Conservation (phyloP, 345 rosid species). For the Eucalyptus microcorys region DNA sequence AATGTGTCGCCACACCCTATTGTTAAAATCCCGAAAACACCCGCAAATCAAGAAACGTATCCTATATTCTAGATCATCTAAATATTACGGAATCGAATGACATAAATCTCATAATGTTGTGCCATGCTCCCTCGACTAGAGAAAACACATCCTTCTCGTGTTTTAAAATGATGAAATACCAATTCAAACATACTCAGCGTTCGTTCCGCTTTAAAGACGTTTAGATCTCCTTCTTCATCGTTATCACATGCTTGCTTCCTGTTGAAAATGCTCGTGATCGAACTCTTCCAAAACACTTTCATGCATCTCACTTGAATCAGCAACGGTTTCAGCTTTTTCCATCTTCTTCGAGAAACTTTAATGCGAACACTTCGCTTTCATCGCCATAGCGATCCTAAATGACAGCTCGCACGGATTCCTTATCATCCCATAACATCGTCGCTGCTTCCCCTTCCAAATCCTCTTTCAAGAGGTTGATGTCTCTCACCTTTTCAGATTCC, state of each 20-base stretch:
- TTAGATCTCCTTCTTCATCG: neutral
- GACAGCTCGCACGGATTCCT: neutral
- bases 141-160: neutral
- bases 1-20: neutral
- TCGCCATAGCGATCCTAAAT: neutral
- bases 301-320: neutral
- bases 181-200: neutral
- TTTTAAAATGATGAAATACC: neutral
- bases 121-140: neutral
- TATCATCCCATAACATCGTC: neutral
- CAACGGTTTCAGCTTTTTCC: neutral
- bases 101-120: neutral
- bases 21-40: neutral
- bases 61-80: neutral
- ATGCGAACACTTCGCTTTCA: neutral
- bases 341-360: neutral
- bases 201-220: neutral
- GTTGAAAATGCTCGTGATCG: neutral
- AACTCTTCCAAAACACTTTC: neutral
- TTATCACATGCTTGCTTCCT: neutral
- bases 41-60: neutral
- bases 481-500: neutral
- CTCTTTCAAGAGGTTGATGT: neutral
- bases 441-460: neutral
- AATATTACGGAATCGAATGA: neutral